phyloP scores from a whole-genome alignment of 805 yeast genomes.

The Wickerhamomyces silvicola region DNA sequence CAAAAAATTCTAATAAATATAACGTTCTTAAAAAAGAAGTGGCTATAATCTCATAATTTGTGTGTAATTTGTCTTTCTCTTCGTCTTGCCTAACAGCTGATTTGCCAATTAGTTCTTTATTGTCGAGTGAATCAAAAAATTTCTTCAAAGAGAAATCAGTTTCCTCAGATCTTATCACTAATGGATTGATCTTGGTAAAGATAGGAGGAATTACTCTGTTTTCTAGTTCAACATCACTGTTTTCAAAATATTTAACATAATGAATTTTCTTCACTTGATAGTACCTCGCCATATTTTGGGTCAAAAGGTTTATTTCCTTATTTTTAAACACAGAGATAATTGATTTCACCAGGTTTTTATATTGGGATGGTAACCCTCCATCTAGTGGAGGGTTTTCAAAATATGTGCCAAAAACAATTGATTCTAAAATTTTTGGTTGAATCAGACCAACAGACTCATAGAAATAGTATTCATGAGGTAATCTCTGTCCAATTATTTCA shows the following conservation, averaged over 20 bases:
- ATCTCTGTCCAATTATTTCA: constrained; percentile 72
- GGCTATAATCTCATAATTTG: constrained; percentile 48
- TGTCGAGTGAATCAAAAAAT: constrained; percentile 20
- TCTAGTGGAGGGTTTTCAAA: constrained; percentile 63
- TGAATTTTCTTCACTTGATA: constrained; percentile 68
- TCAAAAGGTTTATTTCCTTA: constrained; percentile 57
- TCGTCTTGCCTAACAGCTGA: constrained; percentile 12
- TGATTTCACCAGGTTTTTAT: constrained; percentile 44
- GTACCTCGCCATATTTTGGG: constrained; percentile 74
- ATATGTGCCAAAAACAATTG: constrained; percentile 57
- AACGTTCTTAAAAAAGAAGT: constrained; percentile 51
- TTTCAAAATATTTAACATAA: constrained; percentile 50
- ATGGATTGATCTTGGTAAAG: constrained; percentile 33
- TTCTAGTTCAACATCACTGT: constrained; percentile 33
- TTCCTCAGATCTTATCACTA: constrained; percentile 25
- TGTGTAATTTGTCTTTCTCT: constrained; percentile 28
- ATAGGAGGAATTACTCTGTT: constrained; percentile 51
- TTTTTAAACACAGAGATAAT: constrained; percentile 46
- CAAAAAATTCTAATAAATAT: constrained; percentile 43
- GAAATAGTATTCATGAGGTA: constrained; percentile 81
- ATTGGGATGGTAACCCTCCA: constrained; percentile 51
- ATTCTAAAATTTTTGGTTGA: constrained; percentile 55
- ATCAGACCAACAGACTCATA: constrained; percentile 76
- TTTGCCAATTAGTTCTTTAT: constrained; percentile 19
- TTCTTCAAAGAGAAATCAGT: constrained; percentile 22